These are phyloP conservation scores for Periconia macrospinosa DNA, from an alignment of 2,329 filamentous ascomycete species.

Conservation along the genomic window DNA sequence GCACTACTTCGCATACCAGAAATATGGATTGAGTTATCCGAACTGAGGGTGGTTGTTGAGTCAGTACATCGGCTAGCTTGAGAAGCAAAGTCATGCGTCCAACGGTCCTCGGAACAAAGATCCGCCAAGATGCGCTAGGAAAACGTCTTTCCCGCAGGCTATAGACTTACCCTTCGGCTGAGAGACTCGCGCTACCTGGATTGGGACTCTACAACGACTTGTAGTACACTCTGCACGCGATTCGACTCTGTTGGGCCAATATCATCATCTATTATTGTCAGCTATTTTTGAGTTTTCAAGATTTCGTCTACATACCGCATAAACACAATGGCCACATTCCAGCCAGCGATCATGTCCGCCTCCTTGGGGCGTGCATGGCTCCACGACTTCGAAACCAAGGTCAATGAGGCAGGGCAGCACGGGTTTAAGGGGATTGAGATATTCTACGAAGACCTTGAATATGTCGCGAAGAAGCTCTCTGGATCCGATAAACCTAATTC, in stretches of 20 bases:
- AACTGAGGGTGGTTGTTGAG: no score
- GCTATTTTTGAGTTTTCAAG: background rate
- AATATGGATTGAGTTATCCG: no score
- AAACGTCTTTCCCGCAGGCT: background rate
- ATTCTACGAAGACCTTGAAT: background rate
- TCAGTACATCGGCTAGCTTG: no score
- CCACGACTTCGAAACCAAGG: background rate
- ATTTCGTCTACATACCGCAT: background rate
- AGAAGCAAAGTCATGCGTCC: no score
- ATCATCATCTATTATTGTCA: background rate
- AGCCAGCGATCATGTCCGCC: background rate
- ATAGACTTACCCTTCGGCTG: background rate
- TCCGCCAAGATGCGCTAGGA: background rate
- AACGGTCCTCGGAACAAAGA: background rate
- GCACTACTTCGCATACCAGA: no score
- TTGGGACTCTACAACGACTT: background rate
- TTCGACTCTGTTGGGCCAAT: background rate
- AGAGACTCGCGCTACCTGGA: background rate
- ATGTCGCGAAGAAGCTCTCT: background rate
- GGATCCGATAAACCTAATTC: background rate
- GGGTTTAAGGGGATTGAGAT: background rate
- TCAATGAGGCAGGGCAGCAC: background rate
- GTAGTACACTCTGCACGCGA: background rate
- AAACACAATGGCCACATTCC: background rate
- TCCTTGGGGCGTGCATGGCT: background rate